Conservation (phyloP, 441 rosid genomes). For the Bruguiera hainesii region DNA sequence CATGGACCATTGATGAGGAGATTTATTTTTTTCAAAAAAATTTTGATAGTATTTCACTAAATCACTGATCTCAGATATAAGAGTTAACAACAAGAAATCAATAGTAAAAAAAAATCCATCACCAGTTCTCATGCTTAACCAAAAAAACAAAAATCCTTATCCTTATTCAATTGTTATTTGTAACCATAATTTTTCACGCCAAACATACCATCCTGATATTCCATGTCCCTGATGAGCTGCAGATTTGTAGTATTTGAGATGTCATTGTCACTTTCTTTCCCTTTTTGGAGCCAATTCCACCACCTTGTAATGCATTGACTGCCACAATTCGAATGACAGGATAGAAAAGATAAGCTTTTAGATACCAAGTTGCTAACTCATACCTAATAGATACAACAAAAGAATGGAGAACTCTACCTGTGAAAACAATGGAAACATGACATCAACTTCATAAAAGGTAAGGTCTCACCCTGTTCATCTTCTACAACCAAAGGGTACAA, state of each 20-base stretch:
- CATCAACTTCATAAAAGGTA: conserved; percentile 94
- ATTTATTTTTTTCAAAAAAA: no score
- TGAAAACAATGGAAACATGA: conserved; percentile 96
- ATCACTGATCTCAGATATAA: no score
- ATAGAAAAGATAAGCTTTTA: neutral
- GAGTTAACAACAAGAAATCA: no score
- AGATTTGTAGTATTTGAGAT: conserved; percentile 22
- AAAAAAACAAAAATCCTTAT: no score
- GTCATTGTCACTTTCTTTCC: conserved; percentile 34
- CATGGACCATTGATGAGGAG: no score
- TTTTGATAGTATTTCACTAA: no score
- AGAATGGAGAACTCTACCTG: conserved; percentile 38
- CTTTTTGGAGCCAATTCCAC: conserved; percentile 81
- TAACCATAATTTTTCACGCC: neutral
- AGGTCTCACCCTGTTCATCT: conserved; percentile 34
- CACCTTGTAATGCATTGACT: conserved; percentile 83
- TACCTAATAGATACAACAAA: conserved; percentile 3
- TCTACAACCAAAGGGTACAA: conserved; percentile 58
- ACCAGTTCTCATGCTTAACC: no score
- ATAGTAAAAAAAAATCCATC: no score
- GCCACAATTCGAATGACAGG: conserved; percentile 26
- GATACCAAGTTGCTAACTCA: neutral
- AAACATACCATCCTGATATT: conserved; percentile 40
- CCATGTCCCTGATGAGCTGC: conserved; percentile 19
- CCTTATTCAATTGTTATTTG: neutral